These are phyloP conservation scores for Acer campestre DNA, from an alignment of 345 rosid species.

Conservation along the genomic window DNA sequence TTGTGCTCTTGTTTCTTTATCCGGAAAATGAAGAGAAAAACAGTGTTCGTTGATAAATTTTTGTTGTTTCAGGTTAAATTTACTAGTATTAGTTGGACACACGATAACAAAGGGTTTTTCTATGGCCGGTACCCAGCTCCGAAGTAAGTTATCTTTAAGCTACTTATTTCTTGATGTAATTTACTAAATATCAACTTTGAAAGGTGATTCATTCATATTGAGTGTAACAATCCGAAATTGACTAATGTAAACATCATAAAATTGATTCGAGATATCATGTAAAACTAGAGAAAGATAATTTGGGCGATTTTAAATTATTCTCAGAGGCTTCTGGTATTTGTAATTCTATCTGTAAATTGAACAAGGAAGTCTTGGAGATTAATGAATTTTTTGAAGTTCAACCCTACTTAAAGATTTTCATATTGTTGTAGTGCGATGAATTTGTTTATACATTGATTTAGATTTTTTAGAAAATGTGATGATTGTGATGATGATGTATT, in stretches of 20 bases:
- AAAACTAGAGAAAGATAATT: not conserved
- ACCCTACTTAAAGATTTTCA: not conserved
- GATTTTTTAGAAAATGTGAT: not conserved
- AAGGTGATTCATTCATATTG: not conserved
- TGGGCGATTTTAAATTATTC: not conserved
- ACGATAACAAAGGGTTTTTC: slow-evolving; percentile 84
- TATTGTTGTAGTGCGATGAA: no score
- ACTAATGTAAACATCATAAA: not conserved
- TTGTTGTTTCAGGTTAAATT: slow-evolving; percentile 67
- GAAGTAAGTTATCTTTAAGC: slow-evolving; percentile 44
- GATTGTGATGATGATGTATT: not conserved
- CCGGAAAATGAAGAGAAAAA: not conserved
- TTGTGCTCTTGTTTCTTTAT: not conserved
- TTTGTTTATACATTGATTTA: not conserved
- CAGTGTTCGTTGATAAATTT: not conserved
- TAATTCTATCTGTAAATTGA: not conserved
- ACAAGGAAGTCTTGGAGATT: not conserved
- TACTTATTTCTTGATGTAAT: not conserved
- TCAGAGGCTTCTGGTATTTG: not conserved
- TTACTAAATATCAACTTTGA: not conserved
- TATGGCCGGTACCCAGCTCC: slow-evolving; percentile 90
- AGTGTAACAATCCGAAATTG: not conserved
- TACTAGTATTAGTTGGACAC: slow-evolving; percentile 83
- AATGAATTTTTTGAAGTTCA: not conserved
- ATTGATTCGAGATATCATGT: not conserved